Percentiles rank a stretch among this genome's conserved stretches.
phyloP scores from a whole-genome alignment of 495 filamentous ascomycete genomes.

The Chaetomium cochliodes region DNA sequence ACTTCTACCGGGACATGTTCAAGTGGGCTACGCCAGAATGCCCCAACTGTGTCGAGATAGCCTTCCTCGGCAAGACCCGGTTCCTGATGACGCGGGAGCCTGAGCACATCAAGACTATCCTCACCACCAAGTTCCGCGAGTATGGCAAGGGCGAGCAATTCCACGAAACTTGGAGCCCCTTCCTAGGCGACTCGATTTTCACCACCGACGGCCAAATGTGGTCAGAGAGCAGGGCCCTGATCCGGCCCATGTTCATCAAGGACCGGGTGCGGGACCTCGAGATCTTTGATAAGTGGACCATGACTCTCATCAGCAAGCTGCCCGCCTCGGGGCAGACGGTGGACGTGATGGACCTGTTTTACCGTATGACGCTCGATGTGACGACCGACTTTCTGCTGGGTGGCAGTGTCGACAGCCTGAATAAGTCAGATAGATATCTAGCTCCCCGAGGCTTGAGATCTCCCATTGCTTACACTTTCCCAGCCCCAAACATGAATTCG shows the following conservation, averaged over 20 bases:
- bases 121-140: constrained; percentile 56
- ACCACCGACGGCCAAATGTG: constrained; percentile 56
- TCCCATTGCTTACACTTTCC: background rate
- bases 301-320: constrained; percentile 43
- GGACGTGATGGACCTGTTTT: constrained; percentile 55
- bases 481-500: constrained; percentile 51
- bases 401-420: constrained; percentile 50
- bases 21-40: constrained; percentile 35
- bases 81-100: constrained; percentile 54
- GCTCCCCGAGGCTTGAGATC: too few species aligned
- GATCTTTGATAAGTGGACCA: constrained; percentile 53
- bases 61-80: constrained; percentile 36
- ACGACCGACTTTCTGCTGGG: constrained; percentile 61
- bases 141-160: constrained; percentile 57
- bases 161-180: constrained; percentile 51
- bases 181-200: constrained; percentile 60
- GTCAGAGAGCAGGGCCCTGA: constrained; percentile 52
- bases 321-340: constrained; percentile 43
- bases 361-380: constrained; percentile 56
- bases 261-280: constrained; percentile 47
- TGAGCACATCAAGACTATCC: constrained; percentile 57
- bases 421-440: constrained; percentile 35
- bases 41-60: constrained; percentile 42
- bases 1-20: constrained; percentile 35
- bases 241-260: constrained; percentile 59